Base-by-base conservation (phyloP, 345 rosid genomes). In the Sisymbrium irio region DNA sequence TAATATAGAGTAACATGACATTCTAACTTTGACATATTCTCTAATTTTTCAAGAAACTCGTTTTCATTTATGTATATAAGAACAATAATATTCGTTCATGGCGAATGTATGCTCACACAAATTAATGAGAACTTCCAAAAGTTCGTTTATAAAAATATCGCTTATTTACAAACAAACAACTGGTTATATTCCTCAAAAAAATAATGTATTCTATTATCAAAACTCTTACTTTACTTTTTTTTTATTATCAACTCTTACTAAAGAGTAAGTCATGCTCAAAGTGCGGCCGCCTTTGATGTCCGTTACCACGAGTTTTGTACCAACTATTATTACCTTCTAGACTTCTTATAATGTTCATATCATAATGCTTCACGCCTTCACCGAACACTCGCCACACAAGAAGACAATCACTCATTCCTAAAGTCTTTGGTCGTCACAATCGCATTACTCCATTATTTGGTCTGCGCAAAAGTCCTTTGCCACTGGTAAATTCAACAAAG, bases 351-450 rank as follows among this genome's bases (percentile, higher is more conserved):
- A 42, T 4, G 47, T 64, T 55, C 37, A 65, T 58, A 55, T 55
- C 71, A 73, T 46, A 22, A 55, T 65, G 66, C 42, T 57, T 59
- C n/a, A n/a, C n/a, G n/a, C n/a, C n/a, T n/a, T n/a, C 62, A 67
- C 73, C 67, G 67, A 30, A 54, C 58, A 32, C 28, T 53, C 17
- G 30, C 61, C 14, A 9, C 60, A 37, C 51, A 65, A 42, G 35
- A 53, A 45, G 5, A 10, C 30, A 65, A 15, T 44, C 71, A 55
- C 65, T 56, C 55, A 7, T 42, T 69, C 30, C 42, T 56, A 12
- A 4, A 13, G 44, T 57, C 54, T 55, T 13, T 0, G 36, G 36
- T 15, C 4, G 0, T 37, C 25, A 4, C 15, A 18, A 44, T 44
- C 35, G 2, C 61, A 51, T 66, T 9, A 27, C 49, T 32, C 12